Base-by-base conservation (phyloP, 768 basidiomycete species). In the Daedaleopsis sinensis region DNA sequence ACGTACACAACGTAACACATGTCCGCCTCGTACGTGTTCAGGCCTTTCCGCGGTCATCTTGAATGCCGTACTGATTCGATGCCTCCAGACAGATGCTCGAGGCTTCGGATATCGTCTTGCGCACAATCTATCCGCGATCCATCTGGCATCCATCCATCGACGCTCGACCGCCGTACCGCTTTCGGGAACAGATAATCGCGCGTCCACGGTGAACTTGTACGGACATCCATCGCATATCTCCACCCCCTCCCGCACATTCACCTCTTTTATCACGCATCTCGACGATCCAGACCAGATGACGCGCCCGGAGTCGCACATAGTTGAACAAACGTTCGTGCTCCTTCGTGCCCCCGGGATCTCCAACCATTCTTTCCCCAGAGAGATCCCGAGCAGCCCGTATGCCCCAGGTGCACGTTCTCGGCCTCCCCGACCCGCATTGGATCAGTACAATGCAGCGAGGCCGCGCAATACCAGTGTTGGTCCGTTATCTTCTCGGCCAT, bases 401-500 rank as follows among this genome's bases (percentile, higher is more conserved):
- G 11, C 16, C 53, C 15, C 18, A 32, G 36, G 39, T 23, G 58
- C 62, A 59, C 62, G 54, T 59, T 59, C 57, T 24, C 52, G 55
- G 57, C 27, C 12, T 32, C 46, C 47, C 11, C n/a, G 47, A 19
- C 38, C 54, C 24, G 36, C 43, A 62, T 57, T 58, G 49, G 52
- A 46, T 51, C 57, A 32, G 10, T 51, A 58, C 51, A 57, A 32
- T 9, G 27, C 21, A 57, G 55, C 60, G 60, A 61, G 61, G 49
- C 53, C 23, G 16, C 16, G 9, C 19, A n/a, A 36, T 10, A 24
- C 10, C 47, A 12, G 23, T 9, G 47, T 52, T 15, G 50, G 48
- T 19, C 52, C 51, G 59, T 59, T 64, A 64, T 64, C 62, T 52
- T 42, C 27, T 43, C 62, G 58, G 58, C 62, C 62, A 64, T 64